phyloP scores from a whole-genome alignment of 2,329 filamentous ascomycete genomes.

The Colletotrichum lentis region DNA sequence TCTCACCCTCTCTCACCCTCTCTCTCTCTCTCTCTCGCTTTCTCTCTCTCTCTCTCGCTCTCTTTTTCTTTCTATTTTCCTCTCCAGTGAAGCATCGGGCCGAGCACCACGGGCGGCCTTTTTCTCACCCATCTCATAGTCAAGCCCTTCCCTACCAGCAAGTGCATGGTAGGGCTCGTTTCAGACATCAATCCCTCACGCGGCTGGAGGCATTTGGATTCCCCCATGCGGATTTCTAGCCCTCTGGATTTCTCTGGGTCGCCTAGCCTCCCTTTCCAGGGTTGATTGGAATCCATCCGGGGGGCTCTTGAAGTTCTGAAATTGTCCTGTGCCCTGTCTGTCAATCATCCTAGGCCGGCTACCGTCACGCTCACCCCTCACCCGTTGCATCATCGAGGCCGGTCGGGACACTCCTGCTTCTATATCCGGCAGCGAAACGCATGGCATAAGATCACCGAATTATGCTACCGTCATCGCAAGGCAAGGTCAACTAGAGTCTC shows the following conservation, averaged over 20 bases:
- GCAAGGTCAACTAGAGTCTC: conserved; percentile 54
- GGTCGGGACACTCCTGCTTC: conserved; percentile 55
- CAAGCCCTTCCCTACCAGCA: conserved; percentile 49
- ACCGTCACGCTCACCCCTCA: conserved; percentile 46
- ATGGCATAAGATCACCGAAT: conserved; percentile 68
- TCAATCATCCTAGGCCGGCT: conserved; percentile 45
- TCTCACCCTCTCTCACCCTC: background rate
- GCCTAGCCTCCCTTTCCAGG: conserved; percentile 45
- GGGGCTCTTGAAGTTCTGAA: conserved; percentile 45
- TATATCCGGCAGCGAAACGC: conserved; percentile 59
- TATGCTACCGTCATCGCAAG: conserved; percentile 63
- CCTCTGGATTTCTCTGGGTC: conserved; percentile 42
- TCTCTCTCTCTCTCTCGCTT: background rate
- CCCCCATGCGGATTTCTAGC: conserved; percentile 52
- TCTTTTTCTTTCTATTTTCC: no score
- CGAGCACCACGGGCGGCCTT: conserved; percentile 27
- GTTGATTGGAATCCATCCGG: conserved; percentile 41
- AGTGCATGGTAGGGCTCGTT: conserved; percentile 55
- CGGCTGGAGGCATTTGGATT: conserved; percentile 50
- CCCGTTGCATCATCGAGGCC: conserved; percentile 54
- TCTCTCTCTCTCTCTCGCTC: conserved; percentile 13
- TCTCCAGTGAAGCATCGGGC: conserved; percentile 36
- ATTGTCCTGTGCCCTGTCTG: conserved; percentile 48
- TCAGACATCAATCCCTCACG: conserved; percentile 52
- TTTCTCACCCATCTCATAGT: conserved; percentile 49